phyloP scores from a whole-genome alignment of 495 filamentous ascomycete species.

The Xylaria nigripes region DNA sequence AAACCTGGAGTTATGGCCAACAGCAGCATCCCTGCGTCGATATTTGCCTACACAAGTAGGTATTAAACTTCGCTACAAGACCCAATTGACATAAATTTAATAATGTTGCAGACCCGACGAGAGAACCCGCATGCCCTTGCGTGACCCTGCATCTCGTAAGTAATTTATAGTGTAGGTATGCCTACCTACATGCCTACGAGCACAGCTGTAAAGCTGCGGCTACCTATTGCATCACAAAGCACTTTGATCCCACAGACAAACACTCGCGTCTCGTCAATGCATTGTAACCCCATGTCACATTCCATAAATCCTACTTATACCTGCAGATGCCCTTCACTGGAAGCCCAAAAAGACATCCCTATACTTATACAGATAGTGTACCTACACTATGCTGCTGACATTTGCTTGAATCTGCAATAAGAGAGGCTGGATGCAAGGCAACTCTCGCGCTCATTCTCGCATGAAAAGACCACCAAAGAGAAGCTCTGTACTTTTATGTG shows the following conservation, averaged over 20 bases:
- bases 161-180: neutral
- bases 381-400: too few relatives aligned
- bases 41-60: too few relatives aligned
- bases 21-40: too few relatives aligned
- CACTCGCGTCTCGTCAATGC: constrained; percentile 10
- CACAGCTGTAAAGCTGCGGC: neutral
- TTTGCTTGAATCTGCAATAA: neutral
- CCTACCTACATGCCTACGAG: neutral
- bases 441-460: constrained; percentile 5
- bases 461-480: neutral
- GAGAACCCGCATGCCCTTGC: neutral
- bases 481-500: neutral
- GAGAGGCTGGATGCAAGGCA: neutral
- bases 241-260: constrained; percentile 2
- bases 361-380: neutral
- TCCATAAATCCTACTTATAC: neutral
- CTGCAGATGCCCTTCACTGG: neutral
- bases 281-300: constrained; percentile 3
- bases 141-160: neutral
- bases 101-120: neutral
- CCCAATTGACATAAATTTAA: too few relatives aligned
- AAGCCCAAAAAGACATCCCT: neutral
- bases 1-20: too few relatives aligned
- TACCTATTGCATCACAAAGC: constrained; percentile 1
- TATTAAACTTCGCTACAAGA: too few relatives aligned